phyloP scores from a whole-genome alignment of 768 basidiomycete species.

The Amanita polypyramis region DNA sequence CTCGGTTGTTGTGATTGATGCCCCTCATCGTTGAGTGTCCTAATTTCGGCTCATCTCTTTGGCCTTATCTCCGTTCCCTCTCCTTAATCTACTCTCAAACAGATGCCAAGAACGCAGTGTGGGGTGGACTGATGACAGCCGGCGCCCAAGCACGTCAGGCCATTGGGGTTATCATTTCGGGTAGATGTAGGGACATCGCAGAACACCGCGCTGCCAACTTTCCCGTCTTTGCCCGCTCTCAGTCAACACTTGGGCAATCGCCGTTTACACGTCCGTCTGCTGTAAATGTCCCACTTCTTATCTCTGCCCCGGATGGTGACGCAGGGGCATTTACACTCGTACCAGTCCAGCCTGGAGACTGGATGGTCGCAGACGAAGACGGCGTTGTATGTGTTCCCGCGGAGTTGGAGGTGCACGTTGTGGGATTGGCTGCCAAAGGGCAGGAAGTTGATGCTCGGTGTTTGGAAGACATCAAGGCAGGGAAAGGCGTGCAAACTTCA shows the following conservation, averaged over 20 bases:
- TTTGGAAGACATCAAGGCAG: slow-evolving; percentile 63
- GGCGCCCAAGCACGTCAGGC: slow-evolving; percentile 67
- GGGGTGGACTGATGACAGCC: slow-evolving; percentile 90
- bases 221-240: slow-evolving; percentile 74
- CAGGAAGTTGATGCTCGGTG: slow-evolving; percentile 61
- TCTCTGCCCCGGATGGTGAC: slow-evolving; percentile 24
- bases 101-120: slow-evolving; percentile 76
- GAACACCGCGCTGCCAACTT: slow-evolving; percentile 66
- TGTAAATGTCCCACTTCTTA: slow-evolving; percentile 54
- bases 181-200: slow-evolving; percentile 73
- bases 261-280: slow-evolving; percentile 76
- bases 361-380: slow-evolving; percentile 80
- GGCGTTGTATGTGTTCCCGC: slow-evolving; percentile 79
- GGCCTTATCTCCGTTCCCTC: slow-evolving; percentile 6
- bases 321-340: slow-evolving; percentile 40
- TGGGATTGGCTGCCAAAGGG: slow-evolving; percentile 46
- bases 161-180: slow-evolving; percentile 71
- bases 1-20: slow-evolving; percentile 64
- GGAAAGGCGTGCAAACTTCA: slow-evolving; percentile 65
- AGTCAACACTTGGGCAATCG: slow-evolving; percentile 79
- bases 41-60: neutral
- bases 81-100: slow-evolving; percentile 8
- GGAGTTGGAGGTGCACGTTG: slow-evolving; percentile 40
- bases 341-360: slow-evolving; percentile 62
- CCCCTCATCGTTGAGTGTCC: slow-evolving; percentile 47